phyloP scores from a whole-genome alignment of 1,139 yeast genomes.

The Scheffersomyces cryptocercus region DNA sequence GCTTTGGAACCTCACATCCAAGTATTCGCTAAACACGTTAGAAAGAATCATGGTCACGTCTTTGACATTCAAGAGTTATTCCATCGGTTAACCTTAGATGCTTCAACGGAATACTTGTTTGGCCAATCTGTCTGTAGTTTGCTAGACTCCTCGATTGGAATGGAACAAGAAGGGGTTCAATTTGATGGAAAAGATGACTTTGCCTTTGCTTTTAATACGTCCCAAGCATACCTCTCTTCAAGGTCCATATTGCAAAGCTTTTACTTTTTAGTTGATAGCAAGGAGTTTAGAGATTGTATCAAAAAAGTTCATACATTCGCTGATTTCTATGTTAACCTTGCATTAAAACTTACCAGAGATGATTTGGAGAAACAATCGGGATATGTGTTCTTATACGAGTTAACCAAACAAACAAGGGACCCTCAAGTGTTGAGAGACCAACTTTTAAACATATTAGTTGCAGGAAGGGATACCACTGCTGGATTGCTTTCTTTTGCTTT shows the following conservation, averaged over 20 bases:
- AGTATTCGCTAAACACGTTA: conserved; percentile 34
- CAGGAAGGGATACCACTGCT: conserved; percentile 52
- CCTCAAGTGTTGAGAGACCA: conserved; percentile 45
- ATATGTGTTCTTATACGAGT: conserved; percentile 45
- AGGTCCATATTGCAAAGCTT: conserved; percentile 31
- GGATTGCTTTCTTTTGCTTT: conserved; percentile 44
- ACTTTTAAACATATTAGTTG: conserved; percentile 44
- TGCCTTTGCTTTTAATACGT: conserved; percentile 31
- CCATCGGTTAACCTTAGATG: conserved; percentile 40
- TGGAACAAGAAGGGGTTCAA: conserved; percentile 3
- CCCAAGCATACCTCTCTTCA: conserved; percentile 30
- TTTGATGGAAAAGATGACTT: conserved; percentile 29
- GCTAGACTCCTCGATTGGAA: conserved; percentile 30
- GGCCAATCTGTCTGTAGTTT: conserved; percentile 35
- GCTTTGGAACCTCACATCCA: conserved; percentile 50
- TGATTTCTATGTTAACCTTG: conserved; percentile 28
- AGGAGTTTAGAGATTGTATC: conserved; percentile 27
- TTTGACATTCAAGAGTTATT: conserved; percentile 41
- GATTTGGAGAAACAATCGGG: conserved; percentile 42
- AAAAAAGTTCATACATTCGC: conserved; percentile 28
- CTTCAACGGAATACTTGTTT: conserved; percentile 43
- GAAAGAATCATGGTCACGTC: conserved; percentile 17
- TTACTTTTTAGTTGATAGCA: conserved; percentile 27
- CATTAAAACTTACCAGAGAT: conserved; percentile 26
- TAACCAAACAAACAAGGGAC: conserved; percentile 45